Evolutionary conservation across 2,329 filamentous ascomycete species (phyloP), one percentile per base, ranked within the genome.

Genomic region (Penicillium brasilianum): DNA sequence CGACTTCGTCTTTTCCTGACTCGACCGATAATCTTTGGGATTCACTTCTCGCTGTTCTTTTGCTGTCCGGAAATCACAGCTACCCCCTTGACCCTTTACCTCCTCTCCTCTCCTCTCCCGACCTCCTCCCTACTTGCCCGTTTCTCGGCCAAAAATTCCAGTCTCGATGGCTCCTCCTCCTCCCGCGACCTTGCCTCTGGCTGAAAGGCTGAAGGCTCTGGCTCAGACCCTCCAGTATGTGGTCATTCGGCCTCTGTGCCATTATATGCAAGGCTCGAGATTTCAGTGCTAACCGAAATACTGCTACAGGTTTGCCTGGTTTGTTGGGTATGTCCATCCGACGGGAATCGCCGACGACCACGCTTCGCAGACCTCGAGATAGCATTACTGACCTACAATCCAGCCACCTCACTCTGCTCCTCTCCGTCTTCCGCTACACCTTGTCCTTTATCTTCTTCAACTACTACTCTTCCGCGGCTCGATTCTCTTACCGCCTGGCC

Each of bases 141-240:
- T 22, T 52, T 11, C 50, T 51, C 61, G 49, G 49, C 54, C 52
- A 39, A 32, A 39, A 52, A 63, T 3, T 3, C 50, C 57, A 46
- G 34, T 58, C 63, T 72, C 70, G 60, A 91, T 91, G 89, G 87
- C 91, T 80, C 90, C 91, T 81, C 89, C 90, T 78, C 89, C 90
- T 67, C 82, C 89, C 61, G 81, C 90, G 60, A 85, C 81, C 70
- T 78, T 90, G 78, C 88, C 92, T 76, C 83, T 95, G 72, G 80
- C 82, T 74, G 88, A 95, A 82, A 87, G 93, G 74, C 81, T 97
- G 62, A 80, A 92, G 72, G 84, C 86, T 70, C 85, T 98, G 69
- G 93, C 90, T 68, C 88, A 96, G 79, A 98, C 93, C 49, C 84
- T 98, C 69, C 95, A 98, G 83, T 99, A 77, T 71, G 94, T 90